Conservation (phyloP, 2,329 filamentous ascomycete genomes). For the Xylariaceae sp. region DNA sequence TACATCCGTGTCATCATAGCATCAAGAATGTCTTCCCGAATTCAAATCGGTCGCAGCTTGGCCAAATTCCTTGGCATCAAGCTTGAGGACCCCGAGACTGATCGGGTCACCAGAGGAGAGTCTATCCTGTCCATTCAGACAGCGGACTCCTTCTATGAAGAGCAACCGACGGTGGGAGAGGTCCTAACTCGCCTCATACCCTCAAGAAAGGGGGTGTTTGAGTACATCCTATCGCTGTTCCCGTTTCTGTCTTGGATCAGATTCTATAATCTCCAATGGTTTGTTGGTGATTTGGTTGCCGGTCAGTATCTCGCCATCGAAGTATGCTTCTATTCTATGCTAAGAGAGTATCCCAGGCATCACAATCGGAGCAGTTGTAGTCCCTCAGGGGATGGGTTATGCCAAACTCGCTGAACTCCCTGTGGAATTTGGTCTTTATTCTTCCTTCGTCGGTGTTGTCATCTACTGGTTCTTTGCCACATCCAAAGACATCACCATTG, state of each 20-base stretch:
- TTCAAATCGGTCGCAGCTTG: slow-evolving; percentile 63
- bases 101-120: slow-evolving; percentile 68
- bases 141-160: slow-evolving; percentile 74
- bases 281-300: slow-evolving; percentile 82
- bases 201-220: slow-evolving; percentile 42
- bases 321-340: slow-evolving; percentile 20
- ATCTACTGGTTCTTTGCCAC: slow-evolving; percentile 98
- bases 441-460: slow-evolving; percentile 91
- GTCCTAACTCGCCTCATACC: slow-evolving; percentile 65
- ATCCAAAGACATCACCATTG: slow-evolving; percentile 97
- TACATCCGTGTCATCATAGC: not conserved
- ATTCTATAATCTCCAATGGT: slow-evolving; percentile 85
- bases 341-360: slow-evolving; percentile 33
- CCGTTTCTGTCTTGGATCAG: slow-evolving; percentile 86
- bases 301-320: slow-evolving; percentile 45
- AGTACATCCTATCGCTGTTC: slow-evolving; percentile 69
- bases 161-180: slow-evolving; percentile 68
- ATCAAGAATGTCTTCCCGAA: slow-evolving; percentile 37
- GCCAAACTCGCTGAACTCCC: slow-evolving; percentile 75
- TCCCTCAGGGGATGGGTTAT: slow-evolving; percentile 97
- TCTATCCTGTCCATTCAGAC: slow-evolving; percentile 70
- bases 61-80: slow-evolving; percentile 82
- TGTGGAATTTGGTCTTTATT: slow-evolving; percentile 81
- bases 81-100: slow-evolving; percentile 60
- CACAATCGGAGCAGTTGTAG: slow-evolving; percentile 62